A percentile compares a stretch with the other conserved stretches of the same genome.
Evolutionary conservation across 306 rosid genomes (phyloP).

Genomic region (Glycine soja): DNA sequence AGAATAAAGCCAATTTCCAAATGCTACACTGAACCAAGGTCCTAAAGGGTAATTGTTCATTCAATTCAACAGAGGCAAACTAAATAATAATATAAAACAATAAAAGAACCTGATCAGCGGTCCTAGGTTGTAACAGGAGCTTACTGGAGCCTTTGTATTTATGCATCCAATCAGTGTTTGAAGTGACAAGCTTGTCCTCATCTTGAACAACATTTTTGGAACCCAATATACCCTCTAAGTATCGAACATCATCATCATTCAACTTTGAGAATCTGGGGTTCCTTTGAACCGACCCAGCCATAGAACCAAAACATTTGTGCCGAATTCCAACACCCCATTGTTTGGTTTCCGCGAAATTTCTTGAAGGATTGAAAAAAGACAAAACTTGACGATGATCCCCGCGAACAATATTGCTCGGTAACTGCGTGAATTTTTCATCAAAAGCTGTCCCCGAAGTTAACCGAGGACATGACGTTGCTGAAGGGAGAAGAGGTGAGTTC

Average conservation of each 20-base stretch:
- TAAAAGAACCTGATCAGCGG: constrained; percentile 78
- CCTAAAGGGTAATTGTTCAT: constrained; percentile 30
- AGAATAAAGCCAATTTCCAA: constrained; percentile 3
- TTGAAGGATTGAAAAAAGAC: constrained; percentile 43
- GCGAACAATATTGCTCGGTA: constrained; percentile 18
- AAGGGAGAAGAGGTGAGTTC: constrained; percentile 38
- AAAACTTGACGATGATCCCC: constrained; percentile 38
- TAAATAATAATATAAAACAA: not conserved
- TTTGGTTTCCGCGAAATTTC: constrained; percentile 32
- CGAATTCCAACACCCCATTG: constrained; percentile 51
- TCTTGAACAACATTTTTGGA: constrained; percentile 80
- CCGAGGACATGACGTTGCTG: constrained; percentile 2
- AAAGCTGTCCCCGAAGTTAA: constrained; percentile 3
- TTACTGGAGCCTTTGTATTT: constrained; percentile 86
- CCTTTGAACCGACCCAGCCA: constrained; percentile 57
- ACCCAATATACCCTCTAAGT: constrained; percentile 75
- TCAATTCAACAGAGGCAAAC: not conserved
- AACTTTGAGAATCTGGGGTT: constrained; percentile 64
- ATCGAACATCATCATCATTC: constrained; percentile 70
- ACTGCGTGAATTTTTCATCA: constrained; percentile 26
- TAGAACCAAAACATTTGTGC: constrained; percentile 57
- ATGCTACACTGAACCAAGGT: constrained; percentile 12
- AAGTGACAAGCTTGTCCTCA: constrained; percentile 72
- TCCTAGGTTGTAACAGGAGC: constrained; percentile 75
- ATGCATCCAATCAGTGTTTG: constrained; percentile 92